Evolutionary conservation across 306 rosid species (phyloP).

Genomic region (Cicer bijugum): DNA sequence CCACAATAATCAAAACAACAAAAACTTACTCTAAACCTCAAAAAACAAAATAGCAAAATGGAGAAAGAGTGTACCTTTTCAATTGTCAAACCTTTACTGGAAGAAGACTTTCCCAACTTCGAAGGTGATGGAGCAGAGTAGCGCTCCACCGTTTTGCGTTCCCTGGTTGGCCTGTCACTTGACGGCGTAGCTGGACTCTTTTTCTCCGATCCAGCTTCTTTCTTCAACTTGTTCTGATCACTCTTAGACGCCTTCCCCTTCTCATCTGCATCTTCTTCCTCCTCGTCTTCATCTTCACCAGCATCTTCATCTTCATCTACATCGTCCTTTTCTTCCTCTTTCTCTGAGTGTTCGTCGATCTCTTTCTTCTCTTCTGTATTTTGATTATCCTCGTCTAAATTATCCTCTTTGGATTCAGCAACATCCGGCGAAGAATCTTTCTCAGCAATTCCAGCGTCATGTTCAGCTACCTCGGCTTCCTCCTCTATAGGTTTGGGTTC

Average conservation of each 20-base stretch:
- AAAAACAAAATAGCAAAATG: background rate
- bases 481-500: background rate
- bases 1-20: slow-evolving; percentile 7
- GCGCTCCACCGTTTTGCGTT: slow-evolving; percentile 84
- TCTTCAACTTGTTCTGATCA: slow-evolving; percentile 38
- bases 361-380: slow-evolving; percentile 35
- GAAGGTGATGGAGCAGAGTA: slow-evolving; percentile 62
- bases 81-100: slow-evolving; percentile 61
- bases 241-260: slow-evolving; percentile 44
- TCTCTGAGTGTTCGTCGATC: background rate
- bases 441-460: background rate
- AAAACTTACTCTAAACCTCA: background rate
- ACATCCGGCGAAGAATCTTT: slow-evolving; percentile 15
- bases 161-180: slow-evolving; percentile 85
- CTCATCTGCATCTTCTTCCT: slow-evolving; percentile 22
- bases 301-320: slow-evolving; percentile 13
- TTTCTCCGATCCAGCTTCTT: background rate
- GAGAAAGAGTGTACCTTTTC: slow-evolving; percentile 64
- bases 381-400: slow-evolving; percentile 21
- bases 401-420: slow-evolving; percentile 25
- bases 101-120: slow-evolving; percentile 57
- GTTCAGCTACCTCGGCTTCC: background rate
- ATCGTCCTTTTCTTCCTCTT: slow-evolving; percentile 19
- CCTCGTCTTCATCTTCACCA: background rate
- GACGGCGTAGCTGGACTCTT: slow-evolving; percentile 58